Base-by-base conservation (phyloP, 2,329 filamentous ascomycete genomes). In the Microcyclospora tardicrescens region DNA sequence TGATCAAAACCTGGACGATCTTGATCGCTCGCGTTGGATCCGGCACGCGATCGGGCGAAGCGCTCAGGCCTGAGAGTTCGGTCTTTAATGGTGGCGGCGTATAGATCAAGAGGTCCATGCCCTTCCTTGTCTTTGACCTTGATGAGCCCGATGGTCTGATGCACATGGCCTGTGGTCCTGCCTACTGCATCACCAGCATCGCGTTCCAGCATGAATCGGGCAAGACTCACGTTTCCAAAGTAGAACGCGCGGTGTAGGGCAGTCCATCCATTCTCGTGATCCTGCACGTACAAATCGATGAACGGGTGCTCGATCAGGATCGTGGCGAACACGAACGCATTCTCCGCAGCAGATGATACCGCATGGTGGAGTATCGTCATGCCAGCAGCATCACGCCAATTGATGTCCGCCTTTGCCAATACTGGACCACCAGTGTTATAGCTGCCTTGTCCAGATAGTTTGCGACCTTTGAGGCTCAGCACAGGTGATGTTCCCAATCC, bases 41-140 rank as follows among this genome's bases (percentile, higher is more conserved):
- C 52, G 54, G 50, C 33, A 49, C 53, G 28, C 44, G 57, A 12
- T 50, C 55, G 28, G 51, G 54, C 28, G 55, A 61, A 4, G 44
- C 54, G 16, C 16, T 65, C 60, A 4, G 63, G 60, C 28, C 61
- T 51, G 34, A 85, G 58, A n/a, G 73, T 75, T n/a, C 83, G 75
- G 40, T 82, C 73, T 36, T 81, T 79, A 50, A 95, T 91, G 0
- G 85, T 94, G 30, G 83, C 77, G 45, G 84, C 82, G 53, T 93
- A 96, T 10, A 98, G 65, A 58, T 96, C 91, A 49, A 96, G 89
- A 0, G 91, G 89, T 48, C 86, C 93, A 55, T 93, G 86, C 9
- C 89, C 89, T 61, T 96, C 91, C 42, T 83, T 78, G 54, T 98
- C 91, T 60, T 96, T 98, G 37, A 91, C 84, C 64, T 93, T 95